phyloP scores from a whole-genome alignment of 75 land plant species.

The Adiantum capillusveneris region DNA sequence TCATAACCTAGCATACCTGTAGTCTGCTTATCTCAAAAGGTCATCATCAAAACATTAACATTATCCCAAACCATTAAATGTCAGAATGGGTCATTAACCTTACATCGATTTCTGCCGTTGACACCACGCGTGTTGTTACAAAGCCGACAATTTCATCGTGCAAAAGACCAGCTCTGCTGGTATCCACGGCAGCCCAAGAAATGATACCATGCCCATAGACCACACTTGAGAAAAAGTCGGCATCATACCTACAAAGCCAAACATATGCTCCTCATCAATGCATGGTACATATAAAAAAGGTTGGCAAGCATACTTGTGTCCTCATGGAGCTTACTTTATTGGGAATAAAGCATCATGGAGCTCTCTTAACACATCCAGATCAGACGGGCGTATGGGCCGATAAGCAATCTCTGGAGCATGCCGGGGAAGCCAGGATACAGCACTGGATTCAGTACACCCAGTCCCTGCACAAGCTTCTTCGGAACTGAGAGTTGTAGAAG shows the following conservation, averaged over 20 bases:
- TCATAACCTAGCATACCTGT: constrained; percentile 65
- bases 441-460: constrained; percentile 28
- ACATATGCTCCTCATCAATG: not conserved
- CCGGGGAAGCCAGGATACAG: constrained; percentile 18
- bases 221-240: constrained; percentile 85
- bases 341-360: constrained; percentile 86
- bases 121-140: constrained; percentile 72
- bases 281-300: too few relatives aligned
- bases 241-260: constrained; percentile 69
- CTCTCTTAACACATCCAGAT: constrained; percentile 68
- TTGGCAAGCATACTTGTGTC: too few relatives aligned
- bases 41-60: not conserved
- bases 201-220: constrained; percentile 81
- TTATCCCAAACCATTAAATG: not conserved
- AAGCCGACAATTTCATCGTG: constrained; percentile 86
- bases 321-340: constrained; percentile 44
- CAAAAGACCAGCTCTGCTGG: constrained; percentile 46
- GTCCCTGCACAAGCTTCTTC: not conserved
- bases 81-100: not conserved
- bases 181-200: constrained; percentile 97
- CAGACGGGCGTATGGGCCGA: constrained; percentile 78
- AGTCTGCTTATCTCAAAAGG: constrained; percentile 36
- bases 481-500: not conserved
- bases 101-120: constrained; percentile 85
- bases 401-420: constrained; percentile 56